Percentiles rank a stretch among this genome's conserved stretches.
Conservation (phyloP, 129 eudicot species). For the Lonicera japonica region DNA sequence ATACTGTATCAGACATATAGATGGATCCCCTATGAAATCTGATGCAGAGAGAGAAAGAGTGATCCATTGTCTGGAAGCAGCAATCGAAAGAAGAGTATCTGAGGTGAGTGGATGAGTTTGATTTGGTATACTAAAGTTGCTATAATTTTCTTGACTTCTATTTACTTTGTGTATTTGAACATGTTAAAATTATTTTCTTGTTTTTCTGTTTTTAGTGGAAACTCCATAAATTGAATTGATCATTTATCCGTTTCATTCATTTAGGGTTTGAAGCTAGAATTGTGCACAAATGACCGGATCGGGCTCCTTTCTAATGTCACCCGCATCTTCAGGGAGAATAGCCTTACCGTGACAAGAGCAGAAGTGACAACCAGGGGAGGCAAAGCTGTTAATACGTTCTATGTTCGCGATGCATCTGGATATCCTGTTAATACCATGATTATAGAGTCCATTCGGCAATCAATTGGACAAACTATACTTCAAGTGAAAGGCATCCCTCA, state of each 20-base stretch:
- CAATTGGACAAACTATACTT: slow-evolving; percentile 81
- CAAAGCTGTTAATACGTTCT: slow-evolving; percentile 80
- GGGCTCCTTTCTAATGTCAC: slow-evolving; percentile 92
- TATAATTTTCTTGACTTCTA: neutral
- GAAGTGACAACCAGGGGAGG: slow-evolving; percentile 81
- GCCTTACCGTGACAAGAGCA: slow-evolving; percentile 79
- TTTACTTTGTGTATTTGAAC: too few species aligned
- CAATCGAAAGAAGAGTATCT: slow-evolving; percentile 92
- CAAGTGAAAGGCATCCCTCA: slow-evolving; percentile 62
- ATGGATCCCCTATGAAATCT: slow-evolving; percentile 91
- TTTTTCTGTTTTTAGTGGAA: too few species aligned
- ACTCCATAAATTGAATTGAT: neutral
- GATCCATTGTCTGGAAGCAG: slow-evolving; percentile 97
- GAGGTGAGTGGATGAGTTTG: slow-evolving; percentile 39
- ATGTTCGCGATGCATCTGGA: slow-evolving; percentile 82
- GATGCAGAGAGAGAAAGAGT: slow-evolving; percentile 95
- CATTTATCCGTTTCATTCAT: slow-evolving; percentile 2
- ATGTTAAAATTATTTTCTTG: too few species aligned
- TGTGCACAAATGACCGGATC: slow-evolving; percentile 77
- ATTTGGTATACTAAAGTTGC: slow-evolving; percentile 1
- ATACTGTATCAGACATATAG: slow-evolving; percentile 77
- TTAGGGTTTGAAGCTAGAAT: slow-evolving; percentile 89
- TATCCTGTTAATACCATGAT: slow-evolving; percentile 77
- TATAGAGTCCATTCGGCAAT: slow-evolving; percentile 72
- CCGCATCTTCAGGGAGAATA: slow-evolving; percentile 85